These are phyloP conservation scores for Fusarium redolens DNA, from an alignment of 2,329 filamentous ascomycete genomes.

Conservation along the genomic window DNA sequence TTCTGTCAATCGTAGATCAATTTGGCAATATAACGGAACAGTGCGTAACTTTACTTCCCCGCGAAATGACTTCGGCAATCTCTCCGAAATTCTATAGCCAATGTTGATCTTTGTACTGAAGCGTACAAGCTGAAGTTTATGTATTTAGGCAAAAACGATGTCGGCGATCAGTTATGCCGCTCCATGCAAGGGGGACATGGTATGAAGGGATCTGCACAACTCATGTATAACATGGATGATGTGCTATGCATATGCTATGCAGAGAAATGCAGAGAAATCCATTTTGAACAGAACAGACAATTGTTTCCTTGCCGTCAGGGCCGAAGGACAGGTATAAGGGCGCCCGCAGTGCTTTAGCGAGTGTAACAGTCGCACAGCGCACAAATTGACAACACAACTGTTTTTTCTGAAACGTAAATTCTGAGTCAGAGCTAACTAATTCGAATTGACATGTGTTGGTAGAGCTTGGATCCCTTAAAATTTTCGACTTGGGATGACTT, in stretches of 20 bases:
- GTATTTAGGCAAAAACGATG: constrained; percentile 21
- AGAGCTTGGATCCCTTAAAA: not conserved
- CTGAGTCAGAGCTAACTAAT: not conserved
- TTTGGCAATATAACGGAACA: not conserved
- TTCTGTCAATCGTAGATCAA: not conserved
- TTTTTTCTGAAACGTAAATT: not conserved
- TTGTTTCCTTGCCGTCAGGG: not conserved
- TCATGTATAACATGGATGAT: constrained; percentile 1
- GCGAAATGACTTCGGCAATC: constrained; percentile 12
- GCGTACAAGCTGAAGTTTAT: constrained; percentile 6
- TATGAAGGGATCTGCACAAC: constrained; percentile 3
- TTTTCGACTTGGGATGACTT: not conserved
- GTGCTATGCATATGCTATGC: constrained; percentile 10
- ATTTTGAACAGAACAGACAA: not conserved
- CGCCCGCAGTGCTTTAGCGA: constrained; percentile 21
- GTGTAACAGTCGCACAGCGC: constrained; percentile 17
- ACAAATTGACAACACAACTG: constrained; percentile 5
- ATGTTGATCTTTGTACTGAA: constrained; percentile 15
- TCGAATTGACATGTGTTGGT: not conserved
- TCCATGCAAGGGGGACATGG: constrained; percentile 8
- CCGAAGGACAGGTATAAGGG: not conserved
- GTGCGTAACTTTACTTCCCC: not conserved
- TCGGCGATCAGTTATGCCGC: constrained; percentile 1
- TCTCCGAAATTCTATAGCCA: not conserved
- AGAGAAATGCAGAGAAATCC: not conserved